phyloP scores from a whole-genome alignment of 2,329 filamentous ascomycete species.

The Pseudopithomyces maydicus region DNA sequence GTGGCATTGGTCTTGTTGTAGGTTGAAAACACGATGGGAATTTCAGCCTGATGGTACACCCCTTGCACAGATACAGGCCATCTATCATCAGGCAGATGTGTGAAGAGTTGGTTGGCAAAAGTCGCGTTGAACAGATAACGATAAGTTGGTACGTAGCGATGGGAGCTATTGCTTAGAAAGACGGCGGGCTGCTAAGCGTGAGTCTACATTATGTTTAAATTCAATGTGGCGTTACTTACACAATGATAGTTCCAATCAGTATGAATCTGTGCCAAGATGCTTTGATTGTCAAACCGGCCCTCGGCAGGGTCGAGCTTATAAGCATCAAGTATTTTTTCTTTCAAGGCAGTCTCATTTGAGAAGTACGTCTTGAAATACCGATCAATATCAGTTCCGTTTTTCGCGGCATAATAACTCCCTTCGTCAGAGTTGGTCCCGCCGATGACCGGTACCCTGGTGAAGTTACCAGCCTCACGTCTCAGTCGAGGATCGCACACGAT shows the following conservation, averaged over 20 bases:
- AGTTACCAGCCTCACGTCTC: slow-evolving; percentile 10
- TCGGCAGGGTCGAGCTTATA: not conserved
- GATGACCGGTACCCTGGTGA: slow-evolving; percentile 19
- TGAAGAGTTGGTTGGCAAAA: slow-evolving; percentile 13
- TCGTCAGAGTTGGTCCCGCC: slow-evolving; percentile 15
- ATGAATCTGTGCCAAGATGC: slow-evolving; percentile 12
- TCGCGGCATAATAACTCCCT: slow-evolving; percentile 15
- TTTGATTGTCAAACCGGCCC: slow-evolving; percentile 10
- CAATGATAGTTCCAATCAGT: slow-evolving; percentile 12
- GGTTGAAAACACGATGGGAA: slow-evolving; percentile 26
- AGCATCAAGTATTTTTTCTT: slow-evolving; percentile 8
- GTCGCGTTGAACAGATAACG: slow-evolving; percentile 22
- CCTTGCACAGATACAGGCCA: slow-evolving; percentile 16
- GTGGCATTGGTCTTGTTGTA: slow-evolving; percentile 21
- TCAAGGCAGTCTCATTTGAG: slow-evolving; percentile 1
- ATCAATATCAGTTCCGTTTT: slow-evolving; percentile 12
- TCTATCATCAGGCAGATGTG: slow-evolving; percentile 2
- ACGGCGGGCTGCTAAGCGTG: not conserved
- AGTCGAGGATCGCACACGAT: slow-evolving; percentile 13
- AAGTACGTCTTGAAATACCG: slow-evolving; percentile 4
- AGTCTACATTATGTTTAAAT: not conserved
- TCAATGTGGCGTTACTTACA: not conserved
- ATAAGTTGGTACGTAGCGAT: slow-evolving; percentile 17
- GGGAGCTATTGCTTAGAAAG: slow-evolving; percentile 7
- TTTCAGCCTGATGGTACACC: slow-evolving; percentile 27